Evolutionary conservation across 2,329 filamentous ascomycete species (phyloP), one percentile per base, ranked within the genome.

Genomic region (Hymenoscyphus repandus): DNA sequence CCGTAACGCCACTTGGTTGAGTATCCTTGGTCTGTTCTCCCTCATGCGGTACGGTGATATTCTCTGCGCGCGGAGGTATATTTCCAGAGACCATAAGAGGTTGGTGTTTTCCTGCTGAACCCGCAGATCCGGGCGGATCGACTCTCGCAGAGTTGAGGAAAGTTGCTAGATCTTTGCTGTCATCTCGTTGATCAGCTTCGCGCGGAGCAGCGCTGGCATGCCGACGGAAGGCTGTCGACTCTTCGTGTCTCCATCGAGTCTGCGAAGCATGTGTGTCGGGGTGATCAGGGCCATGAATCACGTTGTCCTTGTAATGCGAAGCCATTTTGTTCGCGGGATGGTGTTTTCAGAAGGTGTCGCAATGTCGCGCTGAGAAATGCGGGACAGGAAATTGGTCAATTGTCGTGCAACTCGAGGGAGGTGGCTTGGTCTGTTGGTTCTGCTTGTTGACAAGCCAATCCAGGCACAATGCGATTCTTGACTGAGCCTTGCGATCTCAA

Each of bases 161-260:
- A 54, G 74, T 68, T 53, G 78, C 72, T 30, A 84, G 72, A 49
- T 79, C 76, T 59, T 67, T 70, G 27, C 77, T 77, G 50, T 69
- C 69, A 50, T 69, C 67, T 56, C 64, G 66, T 33, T 67, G 65
- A 34, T 74, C 69, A 44, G 70, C 68, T 33, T 73, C 70, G 52
- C 73, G 72, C 50, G 69, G 45, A 22, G 30, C 32, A 27, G 31
- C 39, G 41, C 20, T 47, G 30, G 57, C 56, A 59, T 58, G 60
- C 45, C 45, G 56, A 45, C 73, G 72, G 62, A 73, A 85, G 32
- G 78, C 71, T 11, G 71, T 70, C 1, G 81, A 84, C 63, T 85
- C 82, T 63, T 83, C 78, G 62, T 85, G 82, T 49, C 81, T 76
- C 82, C 82, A 85, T 59, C 71, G 72, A 62, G 70, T 82, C 37